Evolutionary conservation across 2,329 filamentous ascomycete genomes (phyloP), one percentile per base, ranked within the genome.

Genomic region (Monosporascus sp.): DNA sequence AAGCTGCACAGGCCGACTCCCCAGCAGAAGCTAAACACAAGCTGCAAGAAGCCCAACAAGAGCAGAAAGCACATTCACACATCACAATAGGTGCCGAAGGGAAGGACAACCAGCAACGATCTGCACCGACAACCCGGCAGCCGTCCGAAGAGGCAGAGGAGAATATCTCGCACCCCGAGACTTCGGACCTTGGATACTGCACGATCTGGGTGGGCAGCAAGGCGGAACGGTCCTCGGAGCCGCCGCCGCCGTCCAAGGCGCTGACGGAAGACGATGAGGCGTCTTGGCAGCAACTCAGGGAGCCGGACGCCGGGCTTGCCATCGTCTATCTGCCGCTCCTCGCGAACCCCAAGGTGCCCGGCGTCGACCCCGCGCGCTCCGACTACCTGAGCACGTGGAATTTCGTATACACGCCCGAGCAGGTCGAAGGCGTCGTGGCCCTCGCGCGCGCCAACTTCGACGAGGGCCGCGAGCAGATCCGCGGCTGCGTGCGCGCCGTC

Each of bases 371-470:
- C 0, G 85, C 86, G 24, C 82, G 81, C 2, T 88, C 84, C 51
- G 91, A 96, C 55, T 97, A 91, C 71, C 84, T 97, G 76, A 90
- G 85, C 61, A 99, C 94, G 0, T 99, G 94, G 94, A 99, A 99
- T 68, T 97, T 97, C 68, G 86, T 97, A 31, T 99, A 97, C 70
- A 95, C 89, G 2, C 87, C 91, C 0, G 86, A 94, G 53, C 87
- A 99, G 69, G 85, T 99, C 50, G 92, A 97, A 62, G 82, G 83
- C 26, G 91, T 96, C 0, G 87, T 96, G 2, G 78, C 81, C 5
- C 79, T 99, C 28, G 92, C 94, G 1, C 80, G 84, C 52, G 90
- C 90, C 11, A 99, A 99, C 70, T 99, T 91, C 61, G 78, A 82
- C 6, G 90, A 96, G 68, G 91, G 93, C 1, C 82, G 82, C 49